These are phyloP conservation scores for Colletotrichum theobromicola DNA, from an alignment of 2,329 filamentous ascomycete genomes.

Conservation along the genomic window DNA sequence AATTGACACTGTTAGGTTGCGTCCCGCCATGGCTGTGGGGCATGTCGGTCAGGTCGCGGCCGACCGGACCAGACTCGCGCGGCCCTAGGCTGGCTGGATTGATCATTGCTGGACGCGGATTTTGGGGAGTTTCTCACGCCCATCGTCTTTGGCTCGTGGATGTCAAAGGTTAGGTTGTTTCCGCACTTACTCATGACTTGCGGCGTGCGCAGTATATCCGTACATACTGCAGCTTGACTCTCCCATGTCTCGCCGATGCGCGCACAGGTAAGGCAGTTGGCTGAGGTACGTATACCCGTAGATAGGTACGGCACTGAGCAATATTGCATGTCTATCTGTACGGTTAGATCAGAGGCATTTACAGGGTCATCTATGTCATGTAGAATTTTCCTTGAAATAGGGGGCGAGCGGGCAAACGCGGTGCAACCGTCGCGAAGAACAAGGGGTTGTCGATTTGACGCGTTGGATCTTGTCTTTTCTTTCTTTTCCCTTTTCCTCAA, in stretches of 20 bases:
- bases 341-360: not conserved
- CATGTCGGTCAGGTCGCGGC: conserved; percentile 15
- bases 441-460: not conserved
- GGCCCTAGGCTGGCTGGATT: not conserved
- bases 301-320: not conserved
- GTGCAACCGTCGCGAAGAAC: conserved; percentile 23
- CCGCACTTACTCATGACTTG: not conserved
- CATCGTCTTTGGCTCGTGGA: not conserved
- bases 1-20: conserved; percentile 9
- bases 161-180: not conserved
- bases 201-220: not conserved
- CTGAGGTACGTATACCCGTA: not conserved
- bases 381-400: not conserved
- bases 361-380: not conserved
- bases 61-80: conserved; percentile 7
- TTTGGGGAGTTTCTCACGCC: not conserved
- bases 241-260: not conserved
- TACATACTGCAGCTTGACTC: not conserved
- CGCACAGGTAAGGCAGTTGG: not conserved
- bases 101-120: not conserved
- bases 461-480: not conserved
- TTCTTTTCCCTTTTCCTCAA: not conserved
- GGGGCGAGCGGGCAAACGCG: conserved; percentile 1
- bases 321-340: not conserved
- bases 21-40: conserved; percentile 12